phyloP scores from a whole-genome alignment of 805 yeast species.

The Schizosaccharomyces japonicus region DNA sequence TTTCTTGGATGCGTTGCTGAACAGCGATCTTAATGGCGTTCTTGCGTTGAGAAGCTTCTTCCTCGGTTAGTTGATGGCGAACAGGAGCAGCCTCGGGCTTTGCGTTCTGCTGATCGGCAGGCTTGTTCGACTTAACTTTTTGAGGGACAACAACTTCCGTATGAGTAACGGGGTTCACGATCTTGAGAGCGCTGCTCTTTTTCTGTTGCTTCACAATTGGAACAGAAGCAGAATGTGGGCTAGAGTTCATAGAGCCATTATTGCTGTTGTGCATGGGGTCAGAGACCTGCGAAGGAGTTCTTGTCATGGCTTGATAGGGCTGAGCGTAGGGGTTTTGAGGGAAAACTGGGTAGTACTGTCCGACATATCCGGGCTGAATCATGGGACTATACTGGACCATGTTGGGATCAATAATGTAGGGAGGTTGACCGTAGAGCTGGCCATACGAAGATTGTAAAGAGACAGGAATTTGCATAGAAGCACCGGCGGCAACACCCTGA shows the following conservation, averaged over 20 bases:
- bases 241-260: not conserved
- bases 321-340: not conserved
- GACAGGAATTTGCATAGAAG: not conserved
- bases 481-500: not conserved
- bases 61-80: not conserved
- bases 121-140: not conserved
- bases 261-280: not conserved
- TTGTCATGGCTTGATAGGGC: not conserved
- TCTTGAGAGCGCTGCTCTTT: not conserved
- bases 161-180: constrained; percentile 2
- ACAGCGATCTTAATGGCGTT: constrained; percentile 1
- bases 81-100: not conserved
- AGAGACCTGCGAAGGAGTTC: not conserved
- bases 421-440: not conserved
- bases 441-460: constrained; percentile 1
- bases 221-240: not conserved
- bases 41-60: not conserved
- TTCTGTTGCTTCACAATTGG: not conserved
- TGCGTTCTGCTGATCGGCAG: not conserved
- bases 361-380: constrained; percentile 1
- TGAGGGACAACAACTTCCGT: constrained; percentile 2
- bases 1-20: constrained; percentile 3
- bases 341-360: not conserved
- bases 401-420: not conserved
- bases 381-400: not conserved